Evolutionary conservation across 2,329 filamentous ascomycete genomes (phyloP).

Genomic region (Scytalidium sp.): DNA sequence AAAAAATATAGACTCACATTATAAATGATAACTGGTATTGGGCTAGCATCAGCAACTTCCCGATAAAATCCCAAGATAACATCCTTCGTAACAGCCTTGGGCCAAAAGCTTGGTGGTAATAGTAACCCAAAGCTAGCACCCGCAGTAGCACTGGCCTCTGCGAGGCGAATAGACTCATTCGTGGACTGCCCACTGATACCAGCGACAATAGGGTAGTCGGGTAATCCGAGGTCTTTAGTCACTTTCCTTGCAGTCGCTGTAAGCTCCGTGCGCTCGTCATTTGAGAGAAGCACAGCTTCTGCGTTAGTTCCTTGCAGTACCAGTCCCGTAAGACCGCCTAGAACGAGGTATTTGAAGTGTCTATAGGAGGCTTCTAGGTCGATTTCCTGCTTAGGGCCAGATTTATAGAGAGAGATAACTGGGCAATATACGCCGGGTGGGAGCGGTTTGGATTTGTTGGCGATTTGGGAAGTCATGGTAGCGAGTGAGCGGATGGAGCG

Average conservation of each 20-base stretch:
- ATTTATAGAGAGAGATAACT: constrained; percentile 83
- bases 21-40: constrained; percentile 24
- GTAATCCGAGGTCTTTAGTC: constrained; percentile 30
- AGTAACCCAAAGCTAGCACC: constrained; percentile 36
- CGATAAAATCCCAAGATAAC: constrained; percentile 33
- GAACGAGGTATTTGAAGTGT: constrained; percentile 71
- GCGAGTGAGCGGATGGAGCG: not conserved
- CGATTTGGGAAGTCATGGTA: constrained; percentile 4
- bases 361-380: constrained; percentile 74
- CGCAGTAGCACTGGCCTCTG: constrained; percentile 32
- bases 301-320: constrained; percentile 46
- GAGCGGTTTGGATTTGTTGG: constrained; percentile 40
- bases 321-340: constrained; percentile 44
- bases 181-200: constrained; percentile 38
- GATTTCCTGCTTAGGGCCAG: constrained; percentile 70
- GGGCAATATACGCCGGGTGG: constrained; percentile 80
- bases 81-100: constrained; percentile 41
- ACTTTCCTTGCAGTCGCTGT: constrained; percentile 35
- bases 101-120: constrained; percentile 38
- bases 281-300: constrained; percentile 39
- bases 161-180: constrained; percentile 30
- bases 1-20: constrained; percentile 22
- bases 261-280: constrained; percentile 37
- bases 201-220: constrained; percentile 39
- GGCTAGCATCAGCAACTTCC: constrained; percentile 33